Evolutionary conservation across 2,329 filamentous ascomycete genomes (phyloP).

Genomic region (Hypomyces perniciosus): DNA sequence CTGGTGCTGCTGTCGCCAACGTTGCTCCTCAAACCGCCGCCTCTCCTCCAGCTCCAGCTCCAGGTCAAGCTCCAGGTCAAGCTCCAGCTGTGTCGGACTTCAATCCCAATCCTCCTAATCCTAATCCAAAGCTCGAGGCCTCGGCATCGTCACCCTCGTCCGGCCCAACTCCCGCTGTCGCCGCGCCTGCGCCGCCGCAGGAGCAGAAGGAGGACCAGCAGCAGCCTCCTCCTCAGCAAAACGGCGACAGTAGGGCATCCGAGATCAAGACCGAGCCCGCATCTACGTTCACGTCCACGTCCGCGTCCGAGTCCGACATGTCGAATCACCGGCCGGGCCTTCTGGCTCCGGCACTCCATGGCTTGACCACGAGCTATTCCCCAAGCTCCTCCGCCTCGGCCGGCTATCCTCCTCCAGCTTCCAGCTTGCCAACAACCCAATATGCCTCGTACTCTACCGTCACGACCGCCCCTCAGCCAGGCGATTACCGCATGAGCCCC

Average conservation of each 20-base stretch:
- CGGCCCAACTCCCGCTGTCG: constrained; percentile 10
- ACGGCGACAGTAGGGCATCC: constrained; percentile 27
- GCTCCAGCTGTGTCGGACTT: not conserved
- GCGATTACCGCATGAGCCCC: constrained; percentile 26
- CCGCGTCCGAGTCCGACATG: constrained; percentile 23
- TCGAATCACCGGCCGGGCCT: constrained; percentile 23
- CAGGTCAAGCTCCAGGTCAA: constrained; percentile 13
- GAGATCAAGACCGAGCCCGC: constrained; percentile 19
- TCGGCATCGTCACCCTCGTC: not conserved
- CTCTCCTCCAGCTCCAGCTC: constrained; percentile 14
- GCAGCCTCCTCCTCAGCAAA: constrained; percentile 20
- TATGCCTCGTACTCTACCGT: constrained; percentile 27
- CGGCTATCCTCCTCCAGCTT: constrained; percentile 9
- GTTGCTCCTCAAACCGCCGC: constrained; percentile 16
- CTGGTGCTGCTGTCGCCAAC: constrained; percentile 12
- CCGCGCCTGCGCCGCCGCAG: constrained; percentile 8
- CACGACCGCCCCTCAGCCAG: constrained; percentile 19
- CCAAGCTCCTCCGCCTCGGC: constrained; percentile 11
- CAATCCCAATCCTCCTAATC: constrained; percentile 1
- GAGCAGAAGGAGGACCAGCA: constrained; percentile 6
- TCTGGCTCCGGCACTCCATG: constrained; percentile 16
- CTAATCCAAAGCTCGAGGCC: not conserved
- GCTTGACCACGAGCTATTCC: constrained; percentile 24
- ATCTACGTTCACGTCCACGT: not conserved
- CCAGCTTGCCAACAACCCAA: constrained; percentile 21